phyloP scores from a whole-genome alignment of 2,329 filamentous ascomycete genomes.

The Xylaria polymorpha region DNA sequence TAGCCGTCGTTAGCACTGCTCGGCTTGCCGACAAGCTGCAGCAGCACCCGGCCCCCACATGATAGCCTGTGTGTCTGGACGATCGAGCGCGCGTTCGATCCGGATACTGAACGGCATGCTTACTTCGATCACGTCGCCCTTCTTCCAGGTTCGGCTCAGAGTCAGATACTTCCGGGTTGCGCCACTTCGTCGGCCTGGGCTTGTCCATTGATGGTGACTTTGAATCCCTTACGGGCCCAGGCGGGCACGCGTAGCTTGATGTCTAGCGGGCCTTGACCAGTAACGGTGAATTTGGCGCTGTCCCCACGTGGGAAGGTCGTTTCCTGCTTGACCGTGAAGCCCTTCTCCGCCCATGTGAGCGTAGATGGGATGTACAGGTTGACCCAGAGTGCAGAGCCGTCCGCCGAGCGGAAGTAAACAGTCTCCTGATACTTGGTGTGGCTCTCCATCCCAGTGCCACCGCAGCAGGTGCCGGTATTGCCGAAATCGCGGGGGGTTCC shows the following conservation, averaged over 20 bases:
- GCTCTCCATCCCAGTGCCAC: conserved; percentile 51
- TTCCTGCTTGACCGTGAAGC: conserved; percentile 47
- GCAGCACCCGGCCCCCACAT: conserved; percentile 49
- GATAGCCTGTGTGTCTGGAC: conserved; percentile 50
- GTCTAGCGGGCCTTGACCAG: conserved; percentile 45
- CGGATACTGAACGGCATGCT: conserved; percentile 49
- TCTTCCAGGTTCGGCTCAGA: conserved; percentile 47
- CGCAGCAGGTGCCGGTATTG: conserved; percentile 51
- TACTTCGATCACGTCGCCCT: conserved; percentile 48
- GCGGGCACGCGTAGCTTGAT: conserved; percentile 50
- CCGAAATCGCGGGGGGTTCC: conserved; percentile 47
- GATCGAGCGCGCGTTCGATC: conserved; percentile 48
- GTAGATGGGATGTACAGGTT: conserved; percentile 51
- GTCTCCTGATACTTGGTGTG: conserved; percentile 53
- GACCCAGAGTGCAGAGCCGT: conserved; percentile 49
- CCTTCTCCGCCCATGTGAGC: conserved; percentile 48
- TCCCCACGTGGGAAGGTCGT: conserved; percentile 48
- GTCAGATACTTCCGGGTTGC: conserved; percentile 48
- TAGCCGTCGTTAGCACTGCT: conserved; percentile 41
- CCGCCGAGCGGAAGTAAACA: conserved; percentile 50
- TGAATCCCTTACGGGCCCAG: conserved; percentile 47
- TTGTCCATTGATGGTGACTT: conserved; percentile 47
- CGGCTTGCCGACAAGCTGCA: conserved; percentile 48
- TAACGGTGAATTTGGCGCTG: conserved; percentile 46
- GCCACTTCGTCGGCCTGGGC: conserved; percentile 26